Base-by-base conservation (phyloP, 495 filamentous ascomycete genomes). In the Aspergillus bridgeri region DNA sequence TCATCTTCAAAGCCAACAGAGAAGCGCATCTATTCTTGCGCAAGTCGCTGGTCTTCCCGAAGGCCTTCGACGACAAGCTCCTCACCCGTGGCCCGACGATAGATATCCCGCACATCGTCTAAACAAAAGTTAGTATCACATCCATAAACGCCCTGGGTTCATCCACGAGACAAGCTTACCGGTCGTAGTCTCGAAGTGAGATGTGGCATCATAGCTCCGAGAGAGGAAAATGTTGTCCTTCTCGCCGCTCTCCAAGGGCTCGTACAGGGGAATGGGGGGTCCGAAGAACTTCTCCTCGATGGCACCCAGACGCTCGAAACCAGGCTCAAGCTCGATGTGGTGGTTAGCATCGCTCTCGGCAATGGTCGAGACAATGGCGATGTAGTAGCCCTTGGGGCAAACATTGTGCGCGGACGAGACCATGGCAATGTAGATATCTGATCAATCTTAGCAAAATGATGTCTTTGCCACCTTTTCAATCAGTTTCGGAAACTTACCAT, bases 261-360 rank as follows among this genome's bases (percentile, higher is more conserved):
- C 92, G 70, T 96, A 98, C 45, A 99, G 79, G 6, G 92, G 91
- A 60, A 96, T 95, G 7, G 92, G 87, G 11, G 90, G 77, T 46
- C 90, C 89, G 89, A 96, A 91, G 78, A 97, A 98, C 75, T 92
- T 94, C 82, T 98, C 95, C 75, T 98, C 92, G 60, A 96, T 94
- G 61, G 83, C 83, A 58, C 95, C 94, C 23, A 99, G 87, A 57
- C 94, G 86, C 69, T 98, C 92, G 60, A 99, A 89, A 56, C 94
- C 94, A 21, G 92, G 87, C 70, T 92, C 88, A 4, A 99, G 86
- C 76, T 99, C 94, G 23, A 96, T 72, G 72, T 98, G 95, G 76
- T 95, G 92, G 80, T 99, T 98, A 58, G 88, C 86, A 59, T 84
- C 77, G 43, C 85, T 86, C 80, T 99, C 94, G 63, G 96, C 90